phyloP scores from a whole-genome alignment of 345 rosid genomes.

The Isatis tinctoria region DNA sequence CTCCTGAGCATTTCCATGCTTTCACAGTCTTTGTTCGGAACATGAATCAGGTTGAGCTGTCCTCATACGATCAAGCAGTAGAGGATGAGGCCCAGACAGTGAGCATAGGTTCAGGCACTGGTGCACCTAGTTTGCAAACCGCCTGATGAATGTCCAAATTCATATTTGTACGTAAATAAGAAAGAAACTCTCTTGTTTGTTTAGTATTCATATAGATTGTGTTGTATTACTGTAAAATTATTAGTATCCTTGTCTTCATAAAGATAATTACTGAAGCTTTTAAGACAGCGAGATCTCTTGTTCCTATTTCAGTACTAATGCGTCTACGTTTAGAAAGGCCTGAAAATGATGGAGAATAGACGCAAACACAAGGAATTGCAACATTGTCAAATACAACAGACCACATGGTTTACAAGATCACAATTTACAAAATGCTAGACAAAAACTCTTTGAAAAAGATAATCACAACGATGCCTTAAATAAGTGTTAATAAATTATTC shows the following conservation, averaged over 20 bases:
- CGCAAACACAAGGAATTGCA: not conserved
- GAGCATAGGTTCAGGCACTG: slow-evolving; percentile 17
- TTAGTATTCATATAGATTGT: not conserved
- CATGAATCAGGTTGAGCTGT: slow-evolving; percentile 45
- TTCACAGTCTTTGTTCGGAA: slow-evolving; percentile 69
- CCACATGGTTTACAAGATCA: not conserved
- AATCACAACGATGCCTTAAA: not conserved
- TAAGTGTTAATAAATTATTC: slow-evolving; percentile 34
- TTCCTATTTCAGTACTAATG: not conserved
- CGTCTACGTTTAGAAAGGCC: not conserved
- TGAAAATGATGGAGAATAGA: not conserved
- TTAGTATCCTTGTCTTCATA: not conserved
- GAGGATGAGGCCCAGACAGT: not conserved
- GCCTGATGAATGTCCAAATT: slow-evolving; percentile 13
- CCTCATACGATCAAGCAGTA: slow-evolving; percentile 59
- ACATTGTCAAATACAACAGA: not conserved
- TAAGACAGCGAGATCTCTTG: not conserved
- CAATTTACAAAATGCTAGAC: slow-evolving; percentile 13
- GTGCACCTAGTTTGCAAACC: slow-evolving; percentile 31
- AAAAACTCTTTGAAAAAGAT: not conserved
- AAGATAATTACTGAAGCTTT: not conserved
- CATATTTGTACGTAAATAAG: slow-evolving; percentile 20
- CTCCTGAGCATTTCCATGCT: slow-evolving; percentile 82
- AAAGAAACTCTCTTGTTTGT: not conserved
- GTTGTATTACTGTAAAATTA: not conserved